Percentiles rank a stretch among this genome's conserved stretches.
phyloP scores from a whole-genome alignment of 352 stramenopile species.

The Phytophthora pisi region DNA sequence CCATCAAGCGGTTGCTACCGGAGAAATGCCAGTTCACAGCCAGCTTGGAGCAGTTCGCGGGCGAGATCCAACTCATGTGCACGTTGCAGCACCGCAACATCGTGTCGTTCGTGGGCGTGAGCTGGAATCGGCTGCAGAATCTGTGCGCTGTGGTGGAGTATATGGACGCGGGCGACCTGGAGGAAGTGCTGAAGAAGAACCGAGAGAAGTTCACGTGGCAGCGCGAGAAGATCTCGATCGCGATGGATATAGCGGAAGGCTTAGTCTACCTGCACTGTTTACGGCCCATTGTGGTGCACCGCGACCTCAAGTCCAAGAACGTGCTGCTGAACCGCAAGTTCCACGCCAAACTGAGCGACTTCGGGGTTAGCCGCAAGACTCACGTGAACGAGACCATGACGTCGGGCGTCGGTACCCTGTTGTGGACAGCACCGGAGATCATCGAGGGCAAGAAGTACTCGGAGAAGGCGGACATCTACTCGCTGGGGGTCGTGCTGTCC shows the following conservation, averaged over 20 bases:
- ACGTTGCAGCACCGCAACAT: constrained; percentile 78
- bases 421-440: constrained; percentile 90
- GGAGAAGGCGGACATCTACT: constrained; percentile 90
- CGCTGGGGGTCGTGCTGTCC: constrained; percentile 82
- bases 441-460: constrained; percentile 87
- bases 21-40: constrained; percentile 59
- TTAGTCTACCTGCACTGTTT: constrained; percentile 87
- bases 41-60: constrained; percentile 69
- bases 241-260: constrained; percentile 82
- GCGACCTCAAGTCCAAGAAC: constrained; percentile 48
- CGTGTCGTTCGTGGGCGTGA: constrained; percentile 75
- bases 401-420: constrained; percentile 76
- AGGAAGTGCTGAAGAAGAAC: constrained; percentile 58
- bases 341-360: constrained; percentile 88
- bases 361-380: constrained; percentile 82
- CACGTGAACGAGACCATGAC: constrained; percentile 79
- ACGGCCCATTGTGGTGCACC: constrained; percentile 67
- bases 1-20: constrained; percentile 73
- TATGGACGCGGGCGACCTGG: constrained; percentile 76
- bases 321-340: constrained; percentile 56
- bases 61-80: constrained; percentile 77
- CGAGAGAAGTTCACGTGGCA: constrained; percentile 66
- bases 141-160: constrained; percentile 83
- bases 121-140: constrained; percentile 68
- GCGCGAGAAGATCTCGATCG: constrained; percentile 78